Percentiles rank a stretch among this genome's conserved stretches.
Evolutionary conservation across 495 filamentous ascomycete species (phyloP).

Genomic region (Bacidia rubella): DNA sequence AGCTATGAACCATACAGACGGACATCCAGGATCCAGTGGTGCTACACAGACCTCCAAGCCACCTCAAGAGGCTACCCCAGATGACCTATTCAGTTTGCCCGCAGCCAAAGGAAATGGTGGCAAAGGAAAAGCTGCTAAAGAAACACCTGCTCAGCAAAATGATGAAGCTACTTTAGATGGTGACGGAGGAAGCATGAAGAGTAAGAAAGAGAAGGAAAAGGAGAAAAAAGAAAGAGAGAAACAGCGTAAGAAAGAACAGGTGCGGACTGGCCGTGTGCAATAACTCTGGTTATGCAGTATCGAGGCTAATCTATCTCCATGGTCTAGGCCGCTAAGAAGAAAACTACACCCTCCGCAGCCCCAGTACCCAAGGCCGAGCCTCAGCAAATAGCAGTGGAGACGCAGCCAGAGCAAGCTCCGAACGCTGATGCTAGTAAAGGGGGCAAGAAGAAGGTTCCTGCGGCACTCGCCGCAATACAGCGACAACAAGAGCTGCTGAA

Average conservation of each 20-base stretch:
- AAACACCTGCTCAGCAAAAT: constrained; percentile 16
- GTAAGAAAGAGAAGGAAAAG: constrained; percentile 94
- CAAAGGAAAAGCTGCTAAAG: constrained; percentile 25
- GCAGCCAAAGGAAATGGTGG: constrained; percentile 54
- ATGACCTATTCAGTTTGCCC: constrained; percentile 72
- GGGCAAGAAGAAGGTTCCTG: constrained; percentile 86
- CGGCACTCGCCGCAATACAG: constrained; percentile 69
- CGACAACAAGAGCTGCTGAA: constrained; percentile 80
- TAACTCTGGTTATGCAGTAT: too few species aligned
- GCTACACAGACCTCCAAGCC: constrained; percentile 44
- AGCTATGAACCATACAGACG: constrained; percentile 25
- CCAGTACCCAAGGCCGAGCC: constrained; percentile 40
- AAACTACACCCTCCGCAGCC: constrained; percentile 32
- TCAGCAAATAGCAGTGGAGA: constrained; percentile 27
- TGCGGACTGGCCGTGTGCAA: constrained; percentile 25
- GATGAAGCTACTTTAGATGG: constrained; percentile 41
- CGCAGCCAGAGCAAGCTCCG: constrained; percentile 30
- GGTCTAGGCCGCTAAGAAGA: constrained; percentile 53
- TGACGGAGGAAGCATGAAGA: constrained; percentile 57
- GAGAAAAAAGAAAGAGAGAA: constrained; percentile 89
- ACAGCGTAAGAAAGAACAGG: constrained; percentile 85
- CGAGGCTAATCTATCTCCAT: constrained; percentile 11
- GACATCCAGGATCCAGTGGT: constrained; percentile 26
- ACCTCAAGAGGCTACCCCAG: constrained; percentile 71
- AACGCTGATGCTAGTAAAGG: constrained; percentile 41